These are phyloP conservation scores for Cytauxzoon felis DNA, from an alignment of 169 alveolate species.

Conservation along the genomic window DNA sequence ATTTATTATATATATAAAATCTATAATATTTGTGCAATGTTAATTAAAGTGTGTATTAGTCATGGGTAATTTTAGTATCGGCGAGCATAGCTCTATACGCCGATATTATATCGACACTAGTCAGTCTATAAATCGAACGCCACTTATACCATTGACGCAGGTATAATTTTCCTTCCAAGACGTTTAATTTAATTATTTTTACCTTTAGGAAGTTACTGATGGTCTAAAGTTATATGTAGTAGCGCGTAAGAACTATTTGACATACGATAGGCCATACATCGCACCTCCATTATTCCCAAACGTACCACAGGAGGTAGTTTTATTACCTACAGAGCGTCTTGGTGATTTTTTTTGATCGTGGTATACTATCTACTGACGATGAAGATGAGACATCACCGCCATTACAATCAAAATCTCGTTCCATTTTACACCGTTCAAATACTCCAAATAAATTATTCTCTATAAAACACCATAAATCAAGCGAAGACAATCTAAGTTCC, in stretches of 20 bases:
- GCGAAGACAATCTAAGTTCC: too few species aligned
- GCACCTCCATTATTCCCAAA: conserved; percentile 23
- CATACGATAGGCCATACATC: conserved; percentile 25
- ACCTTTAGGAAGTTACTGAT: conserved; percentile 23
- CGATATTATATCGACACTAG: conserved; percentile 47
- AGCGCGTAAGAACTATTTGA: conserved; percentile 36
- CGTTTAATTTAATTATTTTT: neutral
- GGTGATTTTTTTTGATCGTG: conserved; percentile 35
- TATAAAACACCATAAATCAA: too few species aligned
- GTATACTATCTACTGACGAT: conserved; percentile 51
- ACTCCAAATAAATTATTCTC: too few species aligned
- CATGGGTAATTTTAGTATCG: conserved; percentile 1
- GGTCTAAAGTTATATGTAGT: conserved; percentile 43
- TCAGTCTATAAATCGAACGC: neutral
- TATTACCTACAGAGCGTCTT: neutral
- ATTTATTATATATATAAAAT: too few species aligned
- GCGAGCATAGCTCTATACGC: conserved; percentile 36
- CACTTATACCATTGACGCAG: conserved; percentile 9
- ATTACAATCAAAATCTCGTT: neutral
- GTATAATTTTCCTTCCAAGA: neutral
- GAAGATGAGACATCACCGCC: neutral
- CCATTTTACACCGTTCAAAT: neutral
- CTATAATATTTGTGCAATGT: neutral
- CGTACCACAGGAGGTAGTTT: conserved; percentile 1
- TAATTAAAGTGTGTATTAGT: neutral